Percentiles rank a stretch among this genome's conserved stretches.
Conservation (phyloP, 352 stramenopile species). For the Phytophthora litchii region DNA sequence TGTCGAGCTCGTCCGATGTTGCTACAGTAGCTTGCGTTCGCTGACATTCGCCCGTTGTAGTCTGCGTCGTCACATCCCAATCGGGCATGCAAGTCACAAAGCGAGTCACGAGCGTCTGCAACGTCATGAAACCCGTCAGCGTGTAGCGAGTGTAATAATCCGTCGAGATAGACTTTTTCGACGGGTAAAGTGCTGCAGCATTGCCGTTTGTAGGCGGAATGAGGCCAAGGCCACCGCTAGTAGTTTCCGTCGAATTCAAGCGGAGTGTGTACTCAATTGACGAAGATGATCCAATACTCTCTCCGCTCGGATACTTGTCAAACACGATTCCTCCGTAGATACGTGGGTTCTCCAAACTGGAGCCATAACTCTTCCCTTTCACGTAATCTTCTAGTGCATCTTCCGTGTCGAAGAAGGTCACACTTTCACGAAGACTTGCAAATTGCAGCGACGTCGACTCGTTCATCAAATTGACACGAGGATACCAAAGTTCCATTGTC, state of each 20-base stretch:
- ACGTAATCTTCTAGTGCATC: conserved; percentile 55
- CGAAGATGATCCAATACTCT: conserved; percentile 42
- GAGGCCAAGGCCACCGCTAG: conserved; percentile 14
- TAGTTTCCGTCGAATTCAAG: conserved; percentile 51
- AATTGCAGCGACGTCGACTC: conserved; percentile 32
- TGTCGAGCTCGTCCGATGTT: conserved; percentile 29
- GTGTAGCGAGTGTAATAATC: conserved; percentile 52
- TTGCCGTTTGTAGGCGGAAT: conserved; percentile 42
- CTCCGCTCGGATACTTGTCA: conserved; percentile 36
- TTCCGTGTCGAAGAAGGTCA: conserved; percentile 52
- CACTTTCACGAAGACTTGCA: conserved; percentile 49
- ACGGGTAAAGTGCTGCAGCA: conserved; percentile 30
- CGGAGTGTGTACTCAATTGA: conserved; percentile 68
- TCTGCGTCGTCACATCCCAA: conserved; percentile 42
- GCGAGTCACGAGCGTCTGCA: conserved; percentile 64
- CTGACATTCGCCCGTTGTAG: conserved; percentile 48
- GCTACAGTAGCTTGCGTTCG: conserved; percentile 32
- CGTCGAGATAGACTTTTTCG: conserved; percentile 37
- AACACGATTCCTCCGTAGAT: conserved; percentile 70
- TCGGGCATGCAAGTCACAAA: conserved; percentile 64
- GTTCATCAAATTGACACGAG: conserved; percentile 53
- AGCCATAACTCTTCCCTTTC: conserved; percentile 44
- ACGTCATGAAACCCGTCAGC: conserved; percentile 56
- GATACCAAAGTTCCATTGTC: conserved; percentile 62
- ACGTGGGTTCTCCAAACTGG: conserved; percentile 40